These are phyloP conservation scores for Mycena floridula DNA, from an alignment of 768 basidiomycete species.

Conservation along the genomic window DNA sequence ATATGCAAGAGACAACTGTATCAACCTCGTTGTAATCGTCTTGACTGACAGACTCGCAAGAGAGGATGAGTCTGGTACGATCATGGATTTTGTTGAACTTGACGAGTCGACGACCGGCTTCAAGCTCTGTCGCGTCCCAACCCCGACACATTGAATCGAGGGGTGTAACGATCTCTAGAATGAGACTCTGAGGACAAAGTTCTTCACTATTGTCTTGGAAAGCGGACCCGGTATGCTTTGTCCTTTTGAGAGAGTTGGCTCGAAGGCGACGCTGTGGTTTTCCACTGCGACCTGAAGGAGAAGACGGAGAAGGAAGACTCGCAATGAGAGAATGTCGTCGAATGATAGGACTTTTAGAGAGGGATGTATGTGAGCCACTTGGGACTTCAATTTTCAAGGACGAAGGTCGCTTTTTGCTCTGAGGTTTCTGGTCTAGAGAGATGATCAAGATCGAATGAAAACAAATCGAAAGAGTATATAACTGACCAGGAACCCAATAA, in stretches of 20 bases:
- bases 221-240: slow-evolving; percentile 27
- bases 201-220: slow-evolving; percentile 16
- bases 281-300: too few species aligned
- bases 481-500: slow-evolving; percentile 46
- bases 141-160: slow-evolving; percentile 47
- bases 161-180: slow-evolving; percentile 56
- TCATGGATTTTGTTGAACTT: slow-evolving; percentile 78
- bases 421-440: neutral
- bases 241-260: slow-evolving; percentile 35
- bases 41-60: slow-evolving; percentile 70
- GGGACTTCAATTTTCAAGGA: too few species aligned
- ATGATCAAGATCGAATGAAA: slow-evolving; percentile 2
- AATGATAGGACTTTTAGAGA: too few species aligned
- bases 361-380: too few species aligned
- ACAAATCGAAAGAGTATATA: slow-evolving; percentile 6
- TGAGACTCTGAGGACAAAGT: slow-evolving; percentile 39
- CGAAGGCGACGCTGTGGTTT: slow-evolving; percentile 36
- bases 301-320: too few species aligned
- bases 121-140: slow-evolving; percentile 63
- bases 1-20: slow-evolving; percentile 93
- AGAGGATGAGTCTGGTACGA: slow-evolving; percentile 68
- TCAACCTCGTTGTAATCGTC: slow-evolving; percentile 68
- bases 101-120: slow-evolving; percentile 74
- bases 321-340: too few species aligned
- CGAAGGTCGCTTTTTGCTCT: too few species aligned